phyloP scores from a whole-genome alignment of 2,329 filamentous ascomycete genomes.

The Pseudocercospora macadamiae region DNA sequence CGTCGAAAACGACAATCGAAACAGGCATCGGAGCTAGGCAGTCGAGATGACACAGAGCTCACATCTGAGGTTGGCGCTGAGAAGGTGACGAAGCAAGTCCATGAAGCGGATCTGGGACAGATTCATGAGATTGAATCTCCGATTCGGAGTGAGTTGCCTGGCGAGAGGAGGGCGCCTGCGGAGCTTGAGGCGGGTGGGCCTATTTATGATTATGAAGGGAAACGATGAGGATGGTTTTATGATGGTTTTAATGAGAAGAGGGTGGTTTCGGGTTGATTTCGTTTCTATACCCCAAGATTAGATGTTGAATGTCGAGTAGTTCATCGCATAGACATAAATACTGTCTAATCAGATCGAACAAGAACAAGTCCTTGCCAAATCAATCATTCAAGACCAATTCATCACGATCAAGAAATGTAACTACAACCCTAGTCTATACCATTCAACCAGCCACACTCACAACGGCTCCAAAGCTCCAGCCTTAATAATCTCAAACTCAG shows the following conservation, averaged over 20 bases:
- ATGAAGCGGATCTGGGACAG: not conserved
- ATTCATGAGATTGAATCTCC: not conserved
- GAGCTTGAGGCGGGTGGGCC: not conserved
- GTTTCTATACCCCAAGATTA: not conserved
- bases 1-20: not conserved
- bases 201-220: not conserved
- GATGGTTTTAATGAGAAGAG: not conserved
- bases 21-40: not conserved
- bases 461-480: constrained; percentile 22
- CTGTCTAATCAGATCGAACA: no score
- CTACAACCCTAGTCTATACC: no score
- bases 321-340: no score
- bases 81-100: not conserved
- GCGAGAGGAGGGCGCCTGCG: not conserved
- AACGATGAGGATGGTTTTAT: not conserved
- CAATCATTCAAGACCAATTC: no score
- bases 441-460: not conserved
- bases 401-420: no score
- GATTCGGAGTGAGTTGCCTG: not conserved
- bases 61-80: no score
- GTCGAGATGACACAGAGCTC: not conserved
- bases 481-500: constrained; percentile 16
- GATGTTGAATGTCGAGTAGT: no score
- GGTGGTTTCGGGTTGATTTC: no score
- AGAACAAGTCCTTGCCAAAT: no score